Base-by-base conservation (phyloP, 768 basidiomycete species). In the Lactarius evosmus region DNA sequence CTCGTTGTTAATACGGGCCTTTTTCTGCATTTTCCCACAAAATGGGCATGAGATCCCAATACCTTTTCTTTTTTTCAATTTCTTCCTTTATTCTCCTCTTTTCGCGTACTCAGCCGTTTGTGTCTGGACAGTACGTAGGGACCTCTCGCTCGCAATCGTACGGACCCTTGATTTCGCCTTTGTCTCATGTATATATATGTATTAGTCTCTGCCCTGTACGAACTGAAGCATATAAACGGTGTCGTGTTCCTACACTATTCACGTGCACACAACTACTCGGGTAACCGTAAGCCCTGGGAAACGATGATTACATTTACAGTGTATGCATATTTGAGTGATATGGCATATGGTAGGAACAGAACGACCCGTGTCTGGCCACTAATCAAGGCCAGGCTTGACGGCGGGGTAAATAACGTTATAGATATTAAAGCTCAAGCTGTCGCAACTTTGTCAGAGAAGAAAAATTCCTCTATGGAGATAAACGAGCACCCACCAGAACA, bases 341-440 rank as follows among this genome's bases (percentile, higher is more conserved):
- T 7, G 8, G 32, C 16, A 36, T 29, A 34, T 53, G 52, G 36
- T 16, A 34, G 14, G 54, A 46, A 61, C 32, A 36, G n/a, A 30
- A 22, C 33, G 17, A 58, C 44, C 19, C 41, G 40, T 16, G 36
- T 56, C 56, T 49, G 12, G 34, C 49, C 29, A 58, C 52, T 65
- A 66, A 29, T 36, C 22, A 33, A 30, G 36, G 29, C 62, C 56
- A 9, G 44, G 17, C 36, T 55, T 58, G 27, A 59, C 46, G 36
- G 30, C 49, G 3, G 79, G 75, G 56, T 83, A 69, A 30, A 84
- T 63, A 12, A 89, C 78, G 63, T 83, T 78, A 71, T 92, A 91
- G 56, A 93, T 83, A 72, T 93, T 93, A 74, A 85, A 95, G 62
- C 83, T 83, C 68, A 94, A 77, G 72, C 93, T 94, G 72, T 32